These are phyloP conservation scores for Eimeria tenella DNA, from an alignment of 169 alveolate genomes.

Conservation along the genomic window DNA sequence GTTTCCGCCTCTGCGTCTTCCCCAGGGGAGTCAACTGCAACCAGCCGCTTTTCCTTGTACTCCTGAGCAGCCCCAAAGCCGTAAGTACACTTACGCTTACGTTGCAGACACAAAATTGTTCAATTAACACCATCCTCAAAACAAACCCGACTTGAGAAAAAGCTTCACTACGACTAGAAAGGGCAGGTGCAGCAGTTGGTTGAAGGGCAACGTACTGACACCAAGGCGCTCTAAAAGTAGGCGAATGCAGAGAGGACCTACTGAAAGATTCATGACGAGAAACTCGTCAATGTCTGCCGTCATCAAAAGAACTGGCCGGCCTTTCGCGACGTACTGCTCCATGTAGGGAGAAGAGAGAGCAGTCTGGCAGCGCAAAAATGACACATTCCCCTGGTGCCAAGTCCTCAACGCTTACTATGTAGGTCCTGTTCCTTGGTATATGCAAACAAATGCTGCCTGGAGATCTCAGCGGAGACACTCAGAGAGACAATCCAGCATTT, in stretches of 20 bases:
- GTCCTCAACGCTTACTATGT: no score
- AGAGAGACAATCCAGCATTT: background rate
- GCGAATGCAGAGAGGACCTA: background rate
- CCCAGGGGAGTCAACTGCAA: conserved; percentile 81
- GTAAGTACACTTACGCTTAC: no score
- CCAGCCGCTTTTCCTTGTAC: conserved; percentile 80
- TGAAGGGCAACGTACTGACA: no score
- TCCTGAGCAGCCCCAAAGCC: conserved; percentile 23
- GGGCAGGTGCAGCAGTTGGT: no score
- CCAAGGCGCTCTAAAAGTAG: no score
- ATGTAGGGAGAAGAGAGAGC: conserved; percentile 94
- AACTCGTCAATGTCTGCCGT: conserved; percentile 93
- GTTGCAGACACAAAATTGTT: no score
- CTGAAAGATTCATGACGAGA: conserved; percentile 89
- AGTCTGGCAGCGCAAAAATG: conserved; percentile 80
- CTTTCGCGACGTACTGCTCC: conserved; percentile 87
- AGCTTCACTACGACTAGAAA: no score
- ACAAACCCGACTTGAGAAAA: no score
- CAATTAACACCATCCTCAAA: background rate
- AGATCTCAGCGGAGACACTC: no score
- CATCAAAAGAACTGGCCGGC: conserved; percentile 89
- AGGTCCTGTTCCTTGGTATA: no score
- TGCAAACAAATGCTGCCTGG: no score
- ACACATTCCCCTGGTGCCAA: background rate
- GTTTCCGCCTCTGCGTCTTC: conserved; percentile 78